Evolutionary conservation across 2,329 filamentous ascomycete genomes (phyloP).

Genomic region (Pseudogymnoascus sp.): DNA sequence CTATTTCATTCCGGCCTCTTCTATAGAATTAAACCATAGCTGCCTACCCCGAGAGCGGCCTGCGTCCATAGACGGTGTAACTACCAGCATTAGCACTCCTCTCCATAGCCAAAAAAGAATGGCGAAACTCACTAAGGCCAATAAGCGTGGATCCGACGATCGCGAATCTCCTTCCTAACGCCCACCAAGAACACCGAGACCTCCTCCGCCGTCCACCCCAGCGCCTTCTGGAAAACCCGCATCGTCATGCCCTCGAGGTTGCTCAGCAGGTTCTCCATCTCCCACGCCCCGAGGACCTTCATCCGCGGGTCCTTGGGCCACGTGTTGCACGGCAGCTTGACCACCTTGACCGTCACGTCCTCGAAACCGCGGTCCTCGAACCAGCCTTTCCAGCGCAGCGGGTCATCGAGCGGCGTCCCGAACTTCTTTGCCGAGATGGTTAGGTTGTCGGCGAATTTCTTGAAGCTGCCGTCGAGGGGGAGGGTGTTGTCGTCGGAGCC

Average conservation of each 20-base stretch:
- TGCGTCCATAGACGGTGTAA: neutral
- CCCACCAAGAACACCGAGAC: conserved; percentile 33
- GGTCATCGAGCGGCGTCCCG: conserved; percentile 10
- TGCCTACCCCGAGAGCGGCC: neutral
- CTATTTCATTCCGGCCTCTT: neutral
- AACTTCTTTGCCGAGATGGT: neutral
- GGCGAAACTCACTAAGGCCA: conserved; percentile 12
- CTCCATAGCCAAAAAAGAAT: neutral
- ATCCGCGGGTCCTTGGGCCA: conserved; percentile 46
- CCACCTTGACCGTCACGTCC: conserved; percentile 41
- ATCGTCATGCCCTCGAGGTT: conserved; percentile 22
- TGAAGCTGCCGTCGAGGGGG: conserved; percentile 3
- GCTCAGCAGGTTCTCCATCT: conserved; percentile 18
- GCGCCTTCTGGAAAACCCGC: conserved; percentile 33
- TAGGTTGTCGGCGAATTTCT: conserved; percentile 4
- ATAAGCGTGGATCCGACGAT: conserved; percentile 30
- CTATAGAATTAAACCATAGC: neutral
- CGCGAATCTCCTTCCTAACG: conserved; percentile 32
- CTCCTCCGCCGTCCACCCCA: conserved; percentile 32
- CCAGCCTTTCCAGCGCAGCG: conserved; percentile 21
- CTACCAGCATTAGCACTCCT: neutral
- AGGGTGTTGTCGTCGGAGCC: conserved; percentile 15
- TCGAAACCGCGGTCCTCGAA: conserved; percentile 47
- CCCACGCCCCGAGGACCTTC: conserved; percentile 41
- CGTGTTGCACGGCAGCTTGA: conserved; percentile 43